These are phyloP conservation scores for Leccinum variicolor DNA, from an alignment of 768 basidiomycete species.

Conservation along the genomic window DNA sequence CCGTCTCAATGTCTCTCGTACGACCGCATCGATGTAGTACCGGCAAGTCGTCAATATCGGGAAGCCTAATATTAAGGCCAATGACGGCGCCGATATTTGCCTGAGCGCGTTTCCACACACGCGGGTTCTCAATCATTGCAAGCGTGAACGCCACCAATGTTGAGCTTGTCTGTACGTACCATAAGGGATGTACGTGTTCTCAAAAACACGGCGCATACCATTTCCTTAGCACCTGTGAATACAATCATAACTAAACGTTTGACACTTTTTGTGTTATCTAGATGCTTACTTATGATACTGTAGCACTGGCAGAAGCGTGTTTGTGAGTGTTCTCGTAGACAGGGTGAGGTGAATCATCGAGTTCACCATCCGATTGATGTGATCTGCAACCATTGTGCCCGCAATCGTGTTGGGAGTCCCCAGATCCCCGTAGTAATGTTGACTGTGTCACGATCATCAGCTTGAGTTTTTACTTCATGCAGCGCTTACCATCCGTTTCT, in stretches of 20 bases:
- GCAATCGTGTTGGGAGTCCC: not conserved
- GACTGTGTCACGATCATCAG: not conserved
- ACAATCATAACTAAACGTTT: not conserved
- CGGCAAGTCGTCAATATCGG: too few species aligned
- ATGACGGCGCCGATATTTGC: not conserved
- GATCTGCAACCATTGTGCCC: conserved; percentile 7
- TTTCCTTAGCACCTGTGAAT: conserved; percentile 2
- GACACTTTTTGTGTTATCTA: not conserved
- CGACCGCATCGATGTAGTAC: too few species aligned
- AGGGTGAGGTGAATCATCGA: conserved; percentile 4
- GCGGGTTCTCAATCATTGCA: not conserved
- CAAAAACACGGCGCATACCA: not conserved
- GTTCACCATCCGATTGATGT: conserved; percentile 15
- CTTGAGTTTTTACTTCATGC: not conserved
- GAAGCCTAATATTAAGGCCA: not conserved
- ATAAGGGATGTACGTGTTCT: not conserved
- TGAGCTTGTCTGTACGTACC: conserved; percentile 3
- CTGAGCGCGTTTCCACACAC: too few species aligned
- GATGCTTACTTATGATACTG: too few species aligned
- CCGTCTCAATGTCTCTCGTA: too few species aligned
- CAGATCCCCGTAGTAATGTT: not conserved
- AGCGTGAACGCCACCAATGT: not conserved
- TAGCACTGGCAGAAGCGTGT: conserved; percentile 6
- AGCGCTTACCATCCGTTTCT: conserved; percentile 26
- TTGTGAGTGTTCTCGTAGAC: conserved; percentile 9